Base-by-base conservation (phyloP, 2,329 filamentous ascomycete genomes). In the Helotiales sp. region DNA sequence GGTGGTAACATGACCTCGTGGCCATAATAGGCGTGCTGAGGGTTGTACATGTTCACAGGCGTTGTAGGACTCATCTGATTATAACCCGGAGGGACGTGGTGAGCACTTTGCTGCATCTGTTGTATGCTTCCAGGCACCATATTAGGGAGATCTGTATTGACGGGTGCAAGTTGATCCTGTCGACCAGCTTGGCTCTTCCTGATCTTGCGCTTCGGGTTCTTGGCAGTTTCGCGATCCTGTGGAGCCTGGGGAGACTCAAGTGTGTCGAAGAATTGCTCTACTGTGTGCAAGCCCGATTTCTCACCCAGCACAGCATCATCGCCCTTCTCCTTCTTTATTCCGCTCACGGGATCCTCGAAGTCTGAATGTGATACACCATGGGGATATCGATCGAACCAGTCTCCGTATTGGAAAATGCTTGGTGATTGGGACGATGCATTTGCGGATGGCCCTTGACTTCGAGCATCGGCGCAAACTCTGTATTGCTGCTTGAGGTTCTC, bases 301-400 rank as follows among this genome's bases (percentile, higher is more conserved):
- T 97, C 92, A 68, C 93, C 92, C 71, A 97, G 85, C 1, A 96
- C 93, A 0, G 91, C 93, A 76, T 97, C 93, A n/a, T 92, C 91
- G 8, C 91, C 91, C 47, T 87, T 90, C 75, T 96, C 92, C 72
- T 90, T 92, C 77, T 90, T 89, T 74, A 87, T 84, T 47, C 86
- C 83, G 3, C 84, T 80, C 30, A 87, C 88, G 1, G 92, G 90
- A 71, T 96, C 93, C 74, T 93, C 89, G 79, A 93, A 96, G 75
- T 97, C 93, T 1, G 89, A 86, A 68, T 92, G 89, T 3, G 92
- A 93, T 17, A 98, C 92, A 2, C 96, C 96, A 74, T 97, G 92
- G 0, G 96, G 96, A 77, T 97, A 98, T 71, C 92, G 88, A 76
- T 96, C 92, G 75, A 98, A 98, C 96, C 96, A 98, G 79, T 98